These are phyloP conservation scores for Beta macrorhiza DNA, from an alignment of 179 eudicot genomes.

Conservation along the genomic window DNA sequence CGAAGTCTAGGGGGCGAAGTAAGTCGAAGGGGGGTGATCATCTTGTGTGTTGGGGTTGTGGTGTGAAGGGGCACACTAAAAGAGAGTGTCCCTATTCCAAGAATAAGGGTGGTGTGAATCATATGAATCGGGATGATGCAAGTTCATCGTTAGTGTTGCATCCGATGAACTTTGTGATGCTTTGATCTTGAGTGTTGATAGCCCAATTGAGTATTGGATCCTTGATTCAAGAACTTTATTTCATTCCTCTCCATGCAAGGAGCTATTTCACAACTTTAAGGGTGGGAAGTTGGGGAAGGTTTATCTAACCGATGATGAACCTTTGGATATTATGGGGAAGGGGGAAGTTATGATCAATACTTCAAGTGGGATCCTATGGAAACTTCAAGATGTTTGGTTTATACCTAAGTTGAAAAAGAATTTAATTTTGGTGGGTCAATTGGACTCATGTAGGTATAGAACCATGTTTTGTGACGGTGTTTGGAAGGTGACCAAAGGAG, in stretches of 20 bases:
- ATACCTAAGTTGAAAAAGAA: neutral
- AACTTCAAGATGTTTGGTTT: neutral
- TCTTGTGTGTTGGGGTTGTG: neutral
- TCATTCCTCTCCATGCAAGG: neutral
- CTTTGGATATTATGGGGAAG: neutral
- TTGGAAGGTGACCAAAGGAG: neutral
- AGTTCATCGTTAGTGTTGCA: neutral
- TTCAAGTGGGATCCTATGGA: neutral
- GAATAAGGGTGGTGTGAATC: neutral
- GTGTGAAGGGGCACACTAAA: too few relatives aligned
- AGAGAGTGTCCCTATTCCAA: neutral
- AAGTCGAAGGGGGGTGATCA: neutral
- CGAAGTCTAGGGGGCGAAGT: neutral
- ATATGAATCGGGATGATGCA: neutral
- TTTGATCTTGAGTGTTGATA: constrained; percentile 1
- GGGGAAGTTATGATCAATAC: neutral
- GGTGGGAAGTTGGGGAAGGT: too few relatives aligned
- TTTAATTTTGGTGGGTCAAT: neutral
- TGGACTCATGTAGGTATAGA: neutral
- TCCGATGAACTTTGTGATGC: neutral
- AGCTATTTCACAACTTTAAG: too few relatives aligned
- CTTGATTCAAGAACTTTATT: constrained; percentile 16
- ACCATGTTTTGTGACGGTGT: neutral
- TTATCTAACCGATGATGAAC: too few relatives aligned
- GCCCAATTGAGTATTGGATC: constrained; percentile 13